These are phyloP conservation scores for Pseudogymnoascus sp. DNA, from an alignment of 2,329 filamentous ascomycete species.

Conservation along the genomic window DNA sequence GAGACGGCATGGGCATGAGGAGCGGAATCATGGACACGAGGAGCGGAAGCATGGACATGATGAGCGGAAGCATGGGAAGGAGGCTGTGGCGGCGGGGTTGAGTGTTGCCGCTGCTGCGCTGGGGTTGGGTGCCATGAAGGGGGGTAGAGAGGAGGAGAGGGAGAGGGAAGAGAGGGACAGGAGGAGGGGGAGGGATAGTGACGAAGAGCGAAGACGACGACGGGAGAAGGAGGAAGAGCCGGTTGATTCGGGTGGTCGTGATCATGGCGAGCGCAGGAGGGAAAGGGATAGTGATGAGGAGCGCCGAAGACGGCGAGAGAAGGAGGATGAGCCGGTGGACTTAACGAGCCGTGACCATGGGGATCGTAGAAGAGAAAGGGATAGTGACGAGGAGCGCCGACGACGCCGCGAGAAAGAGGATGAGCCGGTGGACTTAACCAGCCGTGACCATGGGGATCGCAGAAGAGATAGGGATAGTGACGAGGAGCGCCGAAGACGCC, in stretches of 20 bases:
- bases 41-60: constrained; percentile 15
- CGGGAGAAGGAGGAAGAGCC: background rate
- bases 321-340: background rate
- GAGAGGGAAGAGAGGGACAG: constrained; percentile 8
- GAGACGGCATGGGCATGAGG: constrained; percentile 7
- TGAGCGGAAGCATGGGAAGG: constrained; percentile 21
- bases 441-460: background rate
- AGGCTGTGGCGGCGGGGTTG: constrained; percentile 24
- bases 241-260: background rate
- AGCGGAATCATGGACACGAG: too few species aligned
- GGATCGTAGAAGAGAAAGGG: background rate
- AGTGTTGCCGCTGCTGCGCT: constrained; percentile 27
- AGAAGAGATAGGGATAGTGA: background rate
- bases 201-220: constrained; percentile 5
- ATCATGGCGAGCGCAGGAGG: background rate
- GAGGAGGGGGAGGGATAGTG: background rate
- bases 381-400: background rate
- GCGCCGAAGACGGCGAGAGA: background rate
- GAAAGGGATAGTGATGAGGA: constrained; percentile 9
- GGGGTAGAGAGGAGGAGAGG: constrained; percentile 10
- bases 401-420: background rate
- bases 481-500: constrained; percentile 18
- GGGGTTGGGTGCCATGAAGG: constrained; percentile 25
- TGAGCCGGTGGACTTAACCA: background rate
- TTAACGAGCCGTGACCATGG: background rate